Conservation (phyloP, 2,329 filamentous ascomycete genomes). For the Didymella exigua region DNA sequence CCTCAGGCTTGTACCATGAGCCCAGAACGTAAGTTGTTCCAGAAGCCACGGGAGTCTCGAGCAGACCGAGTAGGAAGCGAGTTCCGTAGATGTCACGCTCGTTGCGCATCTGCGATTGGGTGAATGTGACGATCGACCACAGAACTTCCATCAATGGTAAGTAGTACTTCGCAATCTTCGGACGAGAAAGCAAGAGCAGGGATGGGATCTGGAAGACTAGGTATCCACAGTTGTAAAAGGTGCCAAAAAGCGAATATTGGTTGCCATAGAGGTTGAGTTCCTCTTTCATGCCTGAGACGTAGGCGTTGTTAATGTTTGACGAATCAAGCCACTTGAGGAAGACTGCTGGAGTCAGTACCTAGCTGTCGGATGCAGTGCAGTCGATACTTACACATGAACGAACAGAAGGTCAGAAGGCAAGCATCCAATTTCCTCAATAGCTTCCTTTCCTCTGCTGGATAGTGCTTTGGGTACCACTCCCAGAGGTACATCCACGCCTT, state of each 20-base stretch:
- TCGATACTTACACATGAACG: conserved; percentile 45
- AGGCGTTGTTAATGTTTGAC: conserved; percentile 54
- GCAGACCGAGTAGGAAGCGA: conserved; percentile 46
- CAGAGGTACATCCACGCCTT: conserved; percentile 48
- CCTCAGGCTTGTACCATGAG: conserved; percentile 52
- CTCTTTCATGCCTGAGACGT: conserved; percentile 46
- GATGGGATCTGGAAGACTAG: conserved; percentile 49
- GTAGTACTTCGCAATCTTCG: conserved; percentile 44
- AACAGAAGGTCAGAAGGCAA: conserved; percentile 46
- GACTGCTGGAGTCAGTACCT: conserved; percentile 28
- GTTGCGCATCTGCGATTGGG: conserved; percentile 47
- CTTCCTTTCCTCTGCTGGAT: conserved; percentile 43
- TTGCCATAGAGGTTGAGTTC: conserved; percentile 56
- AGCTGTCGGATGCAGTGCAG: neutral
- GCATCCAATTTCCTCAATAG: conserved; percentile 46
- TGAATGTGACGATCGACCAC: conserved; percentile 51
- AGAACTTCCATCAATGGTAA: conserved; percentile 50
- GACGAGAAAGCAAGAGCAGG: conserved; percentile 47
- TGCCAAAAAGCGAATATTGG: conserved; percentile 58
- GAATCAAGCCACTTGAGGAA: conserved; percentile 49
- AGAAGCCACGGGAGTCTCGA: conserved; percentile 45
- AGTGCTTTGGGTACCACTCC: conserved; percentile 48
- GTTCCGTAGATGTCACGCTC: conserved; percentile 49
- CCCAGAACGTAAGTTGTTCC: conserved; percentile 48
- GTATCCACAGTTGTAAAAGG: conserved; percentile 55